phyloP scores from a whole-genome alignment of 352 stramenopile genomes.

The Pythium rhizo-oryzae region DNA sequence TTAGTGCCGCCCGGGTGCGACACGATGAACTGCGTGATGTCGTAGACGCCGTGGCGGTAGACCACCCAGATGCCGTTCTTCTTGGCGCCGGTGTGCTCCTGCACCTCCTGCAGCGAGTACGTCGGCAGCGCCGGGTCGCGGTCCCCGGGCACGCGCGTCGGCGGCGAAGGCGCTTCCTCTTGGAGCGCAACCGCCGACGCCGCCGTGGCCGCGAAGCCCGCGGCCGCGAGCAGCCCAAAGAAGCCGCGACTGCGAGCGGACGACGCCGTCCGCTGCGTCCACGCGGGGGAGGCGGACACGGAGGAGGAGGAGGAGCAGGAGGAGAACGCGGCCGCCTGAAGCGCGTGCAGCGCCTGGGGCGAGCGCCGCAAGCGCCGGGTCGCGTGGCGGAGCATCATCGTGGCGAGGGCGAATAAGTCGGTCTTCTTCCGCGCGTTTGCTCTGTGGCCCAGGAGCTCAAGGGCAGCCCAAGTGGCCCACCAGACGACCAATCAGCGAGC shows the following conservation, averaged over 20 bases:
- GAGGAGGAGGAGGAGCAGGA: too few species aligned
- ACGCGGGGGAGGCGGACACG: too few species aligned
- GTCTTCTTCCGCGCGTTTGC: background rate
- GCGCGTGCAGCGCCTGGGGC: background rate
- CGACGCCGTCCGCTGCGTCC: too few species aligned
- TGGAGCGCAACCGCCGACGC: conserved; percentile 25
- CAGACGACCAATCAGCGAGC: conserved; percentile 21
- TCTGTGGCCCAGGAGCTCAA: too few species aligned
- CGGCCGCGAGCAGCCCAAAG: conserved; percentile 7
- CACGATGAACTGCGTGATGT: conserved; percentile 96
- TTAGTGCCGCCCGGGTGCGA: conserved; percentile 93
- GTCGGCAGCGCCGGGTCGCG: conserved; percentile 53
- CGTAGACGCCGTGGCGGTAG: conserved; percentile 95
- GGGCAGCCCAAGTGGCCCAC: background rate
- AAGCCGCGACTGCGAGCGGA: too few species aligned
- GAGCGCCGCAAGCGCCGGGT: background rate
- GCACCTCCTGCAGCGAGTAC: conserved; percentile 70
- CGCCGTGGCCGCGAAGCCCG: conserved; percentile 5
- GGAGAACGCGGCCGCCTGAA: conserved; percentile 1
- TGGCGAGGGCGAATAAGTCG: background rate
- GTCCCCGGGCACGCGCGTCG: conserved; percentile 30
- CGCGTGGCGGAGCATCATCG: conserved; percentile 8
- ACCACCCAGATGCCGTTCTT: conserved; percentile 92
- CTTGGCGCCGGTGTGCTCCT: conserved; percentile 69
- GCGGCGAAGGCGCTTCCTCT: background rate